A percentile compares a stretch with the other conserved stretches of the same genome.
phyloP scores from a whole-genome alignment of 164 flowering plant species.

The Aristolochia fimbriata region DNA sequence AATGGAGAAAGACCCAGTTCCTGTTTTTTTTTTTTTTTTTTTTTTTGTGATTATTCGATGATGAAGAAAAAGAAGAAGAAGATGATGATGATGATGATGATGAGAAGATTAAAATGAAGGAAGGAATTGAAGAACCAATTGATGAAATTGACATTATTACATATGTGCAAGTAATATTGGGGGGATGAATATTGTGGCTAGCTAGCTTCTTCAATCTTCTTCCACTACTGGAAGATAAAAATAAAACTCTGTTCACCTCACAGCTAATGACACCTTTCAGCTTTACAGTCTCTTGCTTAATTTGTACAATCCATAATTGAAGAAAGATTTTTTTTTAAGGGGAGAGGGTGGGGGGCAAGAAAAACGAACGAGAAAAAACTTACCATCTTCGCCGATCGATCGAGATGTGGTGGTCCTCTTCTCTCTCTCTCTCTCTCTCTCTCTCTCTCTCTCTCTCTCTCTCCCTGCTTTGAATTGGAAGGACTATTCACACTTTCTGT shows the following conservation, averaged over 20 bases:
- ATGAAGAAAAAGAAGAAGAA: no score
- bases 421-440: neutral
- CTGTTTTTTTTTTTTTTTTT: no score
- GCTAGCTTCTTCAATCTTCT: neutral
- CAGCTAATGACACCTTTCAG: slow-evolving; percentile 8
- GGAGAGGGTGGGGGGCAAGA: no score
- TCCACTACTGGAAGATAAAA: neutral
- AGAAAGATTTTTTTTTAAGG: no score
- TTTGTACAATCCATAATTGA: slow-evolving; percentile 15
- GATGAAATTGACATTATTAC: no score
- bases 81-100: no score
- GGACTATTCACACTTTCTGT: no score
- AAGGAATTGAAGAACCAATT: neutral
- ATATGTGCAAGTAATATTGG: neutral
- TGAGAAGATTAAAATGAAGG: neutral
- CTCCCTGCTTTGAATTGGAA: neutral
- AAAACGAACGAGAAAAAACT: slow-evolving; percentile 7
- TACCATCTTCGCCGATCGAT: slow-evolving; percentile 16
- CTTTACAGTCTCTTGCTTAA: slow-evolving; percentile 6
- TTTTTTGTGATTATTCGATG: no score
- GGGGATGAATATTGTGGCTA: neutral
- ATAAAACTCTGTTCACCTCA: neutral
- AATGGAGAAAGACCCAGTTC: no score
- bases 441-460: no score
- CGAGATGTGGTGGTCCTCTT: slow-evolving; percentile 4